phyloP scores from a whole-genome alignment of 2,329 filamentous ascomycete species.

The Huntiella moniliformis region DNA sequence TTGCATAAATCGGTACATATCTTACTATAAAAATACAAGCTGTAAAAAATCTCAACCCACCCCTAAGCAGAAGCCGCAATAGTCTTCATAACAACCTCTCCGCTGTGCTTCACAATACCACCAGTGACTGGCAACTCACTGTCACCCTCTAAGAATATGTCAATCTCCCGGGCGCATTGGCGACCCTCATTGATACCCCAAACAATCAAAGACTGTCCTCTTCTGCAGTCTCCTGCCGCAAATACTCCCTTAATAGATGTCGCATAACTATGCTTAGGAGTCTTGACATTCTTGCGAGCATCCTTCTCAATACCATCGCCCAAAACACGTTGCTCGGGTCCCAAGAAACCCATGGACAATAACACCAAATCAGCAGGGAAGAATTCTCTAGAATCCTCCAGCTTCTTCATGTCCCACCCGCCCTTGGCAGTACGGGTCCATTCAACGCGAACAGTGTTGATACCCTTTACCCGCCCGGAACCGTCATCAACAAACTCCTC shows the following conservation, averaged over 20 bases:
- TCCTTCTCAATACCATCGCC: slow-evolving; percentile 84
- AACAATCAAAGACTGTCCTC: slow-evolving; percentile 88
- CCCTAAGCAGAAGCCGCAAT: slow-evolving; percentile 15
- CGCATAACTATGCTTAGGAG: slow-evolving; percentile 64
- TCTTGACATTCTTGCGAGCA: slow-evolving; percentile 90
- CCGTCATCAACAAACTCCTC: slow-evolving; percentile 90
- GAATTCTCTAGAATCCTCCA: slow-evolving; percentile 83
- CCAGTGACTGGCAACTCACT: slow-evolving; percentile 76
- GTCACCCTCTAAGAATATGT: slow-evolving; percentile 64
- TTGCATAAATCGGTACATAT: neutral
- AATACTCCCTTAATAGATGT: slow-evolving; percentile 82
- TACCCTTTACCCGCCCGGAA: slow-evolving; percentile 73
- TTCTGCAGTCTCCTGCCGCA: slow-evolving; percentile 84
- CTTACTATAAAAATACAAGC: slow-evolving; percentile 1
- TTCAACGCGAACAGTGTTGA: slow-evolving; percentile 88
- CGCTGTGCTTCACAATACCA: slow-evolving; percentile 75
- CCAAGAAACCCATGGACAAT: slow-evolving; percentile 92
- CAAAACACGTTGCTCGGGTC: slow-evolving; percentile 74
- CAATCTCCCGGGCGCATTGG: slow-evolving; percentile 79
- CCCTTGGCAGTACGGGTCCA: slow-evolving; percentile 82
- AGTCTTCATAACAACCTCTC: slow-evolving; percentile 42
- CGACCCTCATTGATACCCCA: slow-evolving; percentile 98
- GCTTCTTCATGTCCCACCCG: slow-evolving; percentile 97
- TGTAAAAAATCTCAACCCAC: neutral
- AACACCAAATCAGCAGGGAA: slow-evolving; percentile 92